Percentiles rank a stretch among this genome's conserved stretches.
These are phyloP conservation scores for Boletus edulis DNA, from an alignment of 768 basidiomycete species.

Conservation along the genomic window DNA sequence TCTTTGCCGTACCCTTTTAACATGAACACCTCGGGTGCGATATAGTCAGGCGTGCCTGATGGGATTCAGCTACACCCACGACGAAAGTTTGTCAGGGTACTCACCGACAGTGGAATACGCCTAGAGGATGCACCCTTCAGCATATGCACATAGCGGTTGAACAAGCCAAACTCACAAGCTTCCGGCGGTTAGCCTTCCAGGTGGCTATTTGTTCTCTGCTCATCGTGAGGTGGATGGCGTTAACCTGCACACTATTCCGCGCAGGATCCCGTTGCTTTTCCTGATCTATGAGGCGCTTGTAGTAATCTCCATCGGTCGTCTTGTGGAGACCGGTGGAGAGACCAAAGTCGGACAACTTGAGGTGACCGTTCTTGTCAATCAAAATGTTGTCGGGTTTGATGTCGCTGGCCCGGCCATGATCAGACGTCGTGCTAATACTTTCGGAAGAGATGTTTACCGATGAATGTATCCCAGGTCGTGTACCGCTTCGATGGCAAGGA, in stretches of 20 bases:
- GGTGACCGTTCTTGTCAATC: constrained; percentile 94
- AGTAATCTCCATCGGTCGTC: constrained; percentile 90
- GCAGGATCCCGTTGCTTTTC: constrained; percentile 62
- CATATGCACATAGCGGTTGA: neutral
- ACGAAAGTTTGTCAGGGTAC: constrained; percentile 3
- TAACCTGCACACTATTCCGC: constrained; percentile 96
- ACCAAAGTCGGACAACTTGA: constrained; percentile 98
- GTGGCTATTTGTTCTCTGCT: constrained; percentile 95
- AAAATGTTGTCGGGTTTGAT: constrained; percentile 99
- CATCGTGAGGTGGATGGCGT: constrained; percentile 97
- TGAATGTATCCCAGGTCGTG: constrained; percentile 99
- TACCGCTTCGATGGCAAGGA: constrained; percentile 96
- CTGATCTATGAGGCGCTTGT: constrained; percentile 86
- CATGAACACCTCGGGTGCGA: constrained; percentile 96
- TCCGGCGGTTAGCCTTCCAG: constrained; percentile 98
- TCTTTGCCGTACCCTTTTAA: constrained; percentile 98
- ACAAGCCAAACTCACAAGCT: constrained; percentile 56
- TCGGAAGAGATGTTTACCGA: constrained; percentile 53
- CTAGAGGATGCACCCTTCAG: constrained; percentile 37
- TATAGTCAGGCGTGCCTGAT: constrained; percentile 50
- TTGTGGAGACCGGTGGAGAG: constrained; percentile 98
- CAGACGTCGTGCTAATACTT: neutral
- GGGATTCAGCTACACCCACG: neutral
- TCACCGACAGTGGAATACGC: constrained; percentile 87
- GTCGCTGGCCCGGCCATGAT: constrained; percentile 54